Evolutionary conservation across 1,139 yeast genomes (phyloP).

Genomic region (Spathaspora sp.): DNA sequence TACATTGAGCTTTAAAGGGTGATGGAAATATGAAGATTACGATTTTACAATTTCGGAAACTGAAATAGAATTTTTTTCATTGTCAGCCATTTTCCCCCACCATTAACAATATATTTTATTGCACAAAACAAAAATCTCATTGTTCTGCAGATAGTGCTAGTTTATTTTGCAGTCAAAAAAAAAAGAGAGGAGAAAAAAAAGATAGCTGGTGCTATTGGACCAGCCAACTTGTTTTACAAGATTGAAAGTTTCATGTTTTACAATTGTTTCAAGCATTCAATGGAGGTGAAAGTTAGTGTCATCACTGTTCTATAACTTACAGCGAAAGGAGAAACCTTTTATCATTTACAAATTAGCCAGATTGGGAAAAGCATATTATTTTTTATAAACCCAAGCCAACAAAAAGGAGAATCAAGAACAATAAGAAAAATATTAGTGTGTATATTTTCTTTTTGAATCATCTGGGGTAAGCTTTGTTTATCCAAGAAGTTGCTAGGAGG

Average conservation of each 20-base stretch:
- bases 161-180: neutral
- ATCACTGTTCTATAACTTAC: too few species aligned
- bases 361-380: neutral
- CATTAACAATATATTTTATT: neutral
- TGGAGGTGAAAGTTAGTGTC: too few species aligned
- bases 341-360: neutral
- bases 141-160: neutral
- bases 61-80: neutral
- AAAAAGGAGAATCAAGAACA: neutral
- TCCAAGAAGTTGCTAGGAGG: neutral
- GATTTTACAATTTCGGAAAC: neutral
- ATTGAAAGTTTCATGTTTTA: too few species aligned
- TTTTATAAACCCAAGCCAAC: neutral
- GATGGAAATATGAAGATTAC: too few species aligned
- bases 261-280: too few species aligned
- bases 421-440: neutral
- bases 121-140: neutral
- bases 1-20: too few species aligned
- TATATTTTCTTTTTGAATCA: neutral
- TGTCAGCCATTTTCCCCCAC: neutral
- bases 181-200: neutral
- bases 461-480: conserved; percentile 1
- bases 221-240: too few species aligned
- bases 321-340: too few species aligned
- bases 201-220: neutral